Base-by-base conservation (phyloP, 2,329 filamentous ascomycete species). In the Calonectria ilicicola region DNA sequence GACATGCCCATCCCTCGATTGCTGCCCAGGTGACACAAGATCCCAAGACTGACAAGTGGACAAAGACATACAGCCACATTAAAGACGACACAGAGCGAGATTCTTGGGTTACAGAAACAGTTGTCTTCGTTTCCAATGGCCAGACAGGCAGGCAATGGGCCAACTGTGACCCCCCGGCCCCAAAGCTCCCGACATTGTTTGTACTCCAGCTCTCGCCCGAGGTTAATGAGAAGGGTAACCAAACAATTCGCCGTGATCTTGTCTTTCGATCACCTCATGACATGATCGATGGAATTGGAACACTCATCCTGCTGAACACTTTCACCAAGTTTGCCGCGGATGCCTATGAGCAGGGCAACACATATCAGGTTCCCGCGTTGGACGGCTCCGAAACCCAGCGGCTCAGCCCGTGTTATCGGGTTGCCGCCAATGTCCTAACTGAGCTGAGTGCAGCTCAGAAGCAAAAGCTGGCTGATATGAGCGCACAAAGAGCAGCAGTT, bases 201-300 rank as follows among this genome's bases (percentile, higher is more conserved):
- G 73, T 85, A 8, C 23, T 85, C 4, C 65, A 71, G 15, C 76
- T 76, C 0, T 73, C 77, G 6, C 8, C 10, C 3, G 5, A 44
- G 19, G 15, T 15, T 1, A 0, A 14, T 0, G 9, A 29, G 7
- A 9, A 2, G 0, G 1, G 2, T 3, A 23, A 35, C 0, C 15
- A 21, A 1, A 40, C 0, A 3, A 0, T 32, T 10, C 79, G 76
- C 0, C 78, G 80, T 1, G 84, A 85, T 40, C 70, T 84, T 0
- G 74, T 85, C 5, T 75, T 86, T 19, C 81, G 84, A 1, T 82
- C 81, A 2, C 82, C 82, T 0, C 84, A 85, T 63, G 83, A 85
- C 14, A 81, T 85, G n/a, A 81, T 85, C 7, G 84, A 86, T 38
- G 84, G 84, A 0, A 81, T 85, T 2, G 84, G 84, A 7, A 82